Evolutionary conservation across 371 early-diverging fungal species (phyloP).

Genomic region (Lichtheimia ornata): DNA sequence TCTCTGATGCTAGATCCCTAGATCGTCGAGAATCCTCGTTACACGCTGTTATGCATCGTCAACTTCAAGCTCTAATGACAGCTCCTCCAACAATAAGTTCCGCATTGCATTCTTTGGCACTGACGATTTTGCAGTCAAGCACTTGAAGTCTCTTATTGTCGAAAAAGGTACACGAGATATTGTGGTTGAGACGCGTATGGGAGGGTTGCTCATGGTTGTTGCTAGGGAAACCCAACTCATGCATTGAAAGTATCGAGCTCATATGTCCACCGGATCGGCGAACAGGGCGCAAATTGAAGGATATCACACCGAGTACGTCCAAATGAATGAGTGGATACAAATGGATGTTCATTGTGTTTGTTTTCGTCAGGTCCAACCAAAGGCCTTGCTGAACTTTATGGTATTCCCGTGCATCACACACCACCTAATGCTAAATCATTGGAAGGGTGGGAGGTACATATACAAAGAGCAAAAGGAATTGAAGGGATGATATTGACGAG

Average conservation of each 20-base stretch:
- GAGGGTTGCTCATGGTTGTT: not conserved
- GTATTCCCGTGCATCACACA: slow-evolving; percentile 30
- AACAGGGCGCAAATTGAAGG: slow-evolving; percentile 46
- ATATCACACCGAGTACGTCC: slow-evolving; percentile 37
- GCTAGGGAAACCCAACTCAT: not conserved
- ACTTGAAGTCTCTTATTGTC: slow-evolving; percentile 60
- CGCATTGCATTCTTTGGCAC: slow-evolving; percentile 82
- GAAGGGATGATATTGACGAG: slow-evolving; percentile 1
- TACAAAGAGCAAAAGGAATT: not conserved
- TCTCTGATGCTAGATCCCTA: too few species aligned
- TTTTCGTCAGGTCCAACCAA: slow-evolving; percentile 35
- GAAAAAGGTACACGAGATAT: slow-evolving; percentile 41
- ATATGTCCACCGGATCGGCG: slow-evolving; percentile 68
- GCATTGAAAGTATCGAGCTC: slow-evolving; percentile 60
- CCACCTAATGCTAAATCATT: slow-evolving; percentile 27
- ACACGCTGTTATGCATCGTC: too few species aligned
- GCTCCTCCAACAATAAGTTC: slow-evolving; percentile 11
- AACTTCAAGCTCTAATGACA: too few species aligned
- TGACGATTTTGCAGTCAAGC: slow-evolving; percentile 76
- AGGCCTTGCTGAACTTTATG: slow-evolving; percentile 39
- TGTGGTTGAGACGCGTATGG: not conserved
- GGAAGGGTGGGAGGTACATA: slow-evolving; percentile 28
- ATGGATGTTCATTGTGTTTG: not conserved
- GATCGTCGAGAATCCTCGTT: too few species aligned
- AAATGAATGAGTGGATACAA: not conserved